Conservation (phyloP, 306 rosid genomes). For the Pyrus bretschneideri region DNA sequence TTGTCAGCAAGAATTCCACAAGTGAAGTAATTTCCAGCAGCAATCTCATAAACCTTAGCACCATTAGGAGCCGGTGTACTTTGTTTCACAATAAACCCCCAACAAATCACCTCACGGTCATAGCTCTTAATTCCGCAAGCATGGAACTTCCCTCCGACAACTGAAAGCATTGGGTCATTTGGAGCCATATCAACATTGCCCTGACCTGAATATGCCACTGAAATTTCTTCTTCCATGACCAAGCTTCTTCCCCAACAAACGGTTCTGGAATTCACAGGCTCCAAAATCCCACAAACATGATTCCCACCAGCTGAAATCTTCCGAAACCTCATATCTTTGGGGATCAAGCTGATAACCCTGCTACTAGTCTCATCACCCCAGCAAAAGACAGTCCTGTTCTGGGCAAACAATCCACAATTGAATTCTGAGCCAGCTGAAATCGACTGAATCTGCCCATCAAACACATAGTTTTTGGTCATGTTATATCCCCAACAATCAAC, state of each 20-base stretch:
- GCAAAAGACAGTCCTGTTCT: conserved; percentile 74
- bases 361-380: conserved; percentile 87
- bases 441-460: conserved; percentile 70
- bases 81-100: conserved; percentile 66
- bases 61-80: conserved; percentile 63
- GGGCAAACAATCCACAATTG: conserved; percentile 78
- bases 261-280: conserved; percentile 47
- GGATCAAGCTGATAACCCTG: conserved; percentile 50
- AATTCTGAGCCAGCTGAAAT: conserved; percentile 85
- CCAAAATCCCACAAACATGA: conserved; percentile 86
- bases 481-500: conserved; percentile 97
- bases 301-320: conserved; percentile 73
- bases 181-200: conserved; percentile 74
- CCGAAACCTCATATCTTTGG: conserved; percentile 50
- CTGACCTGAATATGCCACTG: conserved; percentile 39
- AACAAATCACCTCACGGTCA: conserved; percentile 71
- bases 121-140: conserved; percentile 83
- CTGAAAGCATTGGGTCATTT: conserved; percentile 58
- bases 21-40: conserved; percentile 85
- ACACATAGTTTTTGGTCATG: conserved; percentile 68
- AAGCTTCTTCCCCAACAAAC: conserved; percentile 92
- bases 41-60: conserved; percentile 52
- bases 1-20: conserved; percentile 72
- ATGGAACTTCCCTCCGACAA: conserved; percentile 88
- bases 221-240: conserved; percentile 58